Conservation (phyloP, 495 filamentous ascomycete species). For the Hyaloscypha finlandica region DNA sequence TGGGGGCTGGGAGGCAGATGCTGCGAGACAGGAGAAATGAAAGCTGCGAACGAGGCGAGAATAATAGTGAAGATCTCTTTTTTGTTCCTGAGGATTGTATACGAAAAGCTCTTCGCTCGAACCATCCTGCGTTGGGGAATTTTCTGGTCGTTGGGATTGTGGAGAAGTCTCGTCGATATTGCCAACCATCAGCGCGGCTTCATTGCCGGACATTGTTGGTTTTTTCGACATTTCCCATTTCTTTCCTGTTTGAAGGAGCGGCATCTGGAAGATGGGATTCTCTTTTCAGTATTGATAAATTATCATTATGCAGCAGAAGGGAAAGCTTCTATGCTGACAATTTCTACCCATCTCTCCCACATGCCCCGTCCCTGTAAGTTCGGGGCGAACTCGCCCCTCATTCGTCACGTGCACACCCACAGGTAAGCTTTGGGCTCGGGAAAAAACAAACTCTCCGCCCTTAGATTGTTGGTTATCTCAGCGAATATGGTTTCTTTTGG, state of each 20-base stretch:
- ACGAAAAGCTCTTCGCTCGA: background rate
- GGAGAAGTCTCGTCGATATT: background rate
- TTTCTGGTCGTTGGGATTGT: background rate
- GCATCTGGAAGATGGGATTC: background rate
- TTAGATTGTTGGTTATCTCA: too few relatives aligned
- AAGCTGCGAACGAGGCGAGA: background rate
- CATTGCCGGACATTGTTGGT: background rate
- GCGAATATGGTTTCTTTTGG: too few relatives aligned
- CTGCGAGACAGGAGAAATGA: slow-evolving; percentile 1
- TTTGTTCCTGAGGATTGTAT: background rate
- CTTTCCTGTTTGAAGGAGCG: background rate
- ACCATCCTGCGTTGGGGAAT: background rate
- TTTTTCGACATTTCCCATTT: background rate
- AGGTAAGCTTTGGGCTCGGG: too few relatives aligned
- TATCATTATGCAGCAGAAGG: background rate
- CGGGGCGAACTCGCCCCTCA: too few relatives aligned
- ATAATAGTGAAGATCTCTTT: slow-evolving; percentile 5
- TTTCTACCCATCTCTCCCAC: too few relatives aligned
- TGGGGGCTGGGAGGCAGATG: background rate
- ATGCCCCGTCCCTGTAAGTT: too few relatives aligned
- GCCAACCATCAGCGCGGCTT: background rate
- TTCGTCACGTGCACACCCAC: too few relatives aligned
- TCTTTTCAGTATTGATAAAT: background rate
- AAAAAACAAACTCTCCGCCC: too few relatives aligned
- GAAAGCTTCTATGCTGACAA: background rate